Percentiles rank a stretch among this genome's conserved stretches.
These are phyloP conservation scores for Raddia distichophylla DNA, from an alignment of 176 grass and related monocot species.

Conservation along the genomic window DNA sequence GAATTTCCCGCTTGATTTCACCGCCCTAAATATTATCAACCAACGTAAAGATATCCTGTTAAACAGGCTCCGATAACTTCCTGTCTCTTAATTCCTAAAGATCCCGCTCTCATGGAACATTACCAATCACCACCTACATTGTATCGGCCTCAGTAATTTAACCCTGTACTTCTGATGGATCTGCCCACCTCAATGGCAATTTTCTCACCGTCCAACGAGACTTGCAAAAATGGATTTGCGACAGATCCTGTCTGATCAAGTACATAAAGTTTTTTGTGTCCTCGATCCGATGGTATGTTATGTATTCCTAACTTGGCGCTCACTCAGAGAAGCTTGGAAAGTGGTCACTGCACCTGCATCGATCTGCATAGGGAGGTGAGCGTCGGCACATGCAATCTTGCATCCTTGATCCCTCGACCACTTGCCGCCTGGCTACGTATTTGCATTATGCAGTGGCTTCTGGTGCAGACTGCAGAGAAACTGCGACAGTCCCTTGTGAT, in stretches of 20 bases:
- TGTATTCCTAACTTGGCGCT: neutral
- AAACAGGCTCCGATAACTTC: neutral
- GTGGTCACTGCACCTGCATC: neutral
- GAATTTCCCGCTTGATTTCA: neutral
- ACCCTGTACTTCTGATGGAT: neutral
- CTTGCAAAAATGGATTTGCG: neutral
- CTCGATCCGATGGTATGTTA: neutral
- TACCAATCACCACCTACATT: neutral
- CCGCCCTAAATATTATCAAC: neutral
- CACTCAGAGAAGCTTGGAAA: neutral
- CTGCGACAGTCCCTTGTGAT: neutral
- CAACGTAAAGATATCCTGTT: neutral
- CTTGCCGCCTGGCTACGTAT: neutral
- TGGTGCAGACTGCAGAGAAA: neutral
- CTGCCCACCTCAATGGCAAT: neutral
- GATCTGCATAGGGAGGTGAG: neutral
- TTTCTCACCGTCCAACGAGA: constrained; percentile 1
- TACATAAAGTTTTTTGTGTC: neutral
- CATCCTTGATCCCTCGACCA: neutral
- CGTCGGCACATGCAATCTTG: neutral
- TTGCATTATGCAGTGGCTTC: neutral
- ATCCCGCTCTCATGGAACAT: neutral
- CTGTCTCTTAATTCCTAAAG: neutral
- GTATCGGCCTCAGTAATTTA: neutral
- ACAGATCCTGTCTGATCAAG: neutral